phyloP scores from a whole-genome alignment of 2,329 filamentous ascomycete genomes.

The Zalaria obscura region DNA sequence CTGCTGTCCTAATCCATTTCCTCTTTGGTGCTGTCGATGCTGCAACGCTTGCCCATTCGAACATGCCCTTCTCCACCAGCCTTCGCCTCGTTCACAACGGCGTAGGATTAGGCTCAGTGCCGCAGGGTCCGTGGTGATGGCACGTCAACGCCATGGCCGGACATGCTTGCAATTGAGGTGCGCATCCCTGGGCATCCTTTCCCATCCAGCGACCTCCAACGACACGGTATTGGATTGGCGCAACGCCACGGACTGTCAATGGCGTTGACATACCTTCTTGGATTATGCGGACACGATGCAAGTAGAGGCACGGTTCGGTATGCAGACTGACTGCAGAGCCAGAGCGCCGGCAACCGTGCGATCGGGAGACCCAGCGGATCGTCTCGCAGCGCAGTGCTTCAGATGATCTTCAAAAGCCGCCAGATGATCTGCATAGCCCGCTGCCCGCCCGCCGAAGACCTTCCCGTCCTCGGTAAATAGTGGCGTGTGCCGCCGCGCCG shows the following conservation, averaged over 20 bases:
- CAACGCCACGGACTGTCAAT: not conserved
- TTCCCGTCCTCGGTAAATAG: no score
- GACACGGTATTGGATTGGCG: not conserved
- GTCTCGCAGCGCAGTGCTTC: not conserved
- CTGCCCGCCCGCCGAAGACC: no score
- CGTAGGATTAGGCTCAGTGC: no score
- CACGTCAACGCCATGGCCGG: not conserved
- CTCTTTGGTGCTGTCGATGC: not conserved
- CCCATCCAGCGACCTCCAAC: not conserved
- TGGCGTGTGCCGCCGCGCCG: no score
- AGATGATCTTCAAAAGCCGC: no score
- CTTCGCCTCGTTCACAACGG: no score
- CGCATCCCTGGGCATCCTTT: no score
- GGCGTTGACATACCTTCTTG: no score
- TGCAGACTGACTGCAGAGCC: not conserved
- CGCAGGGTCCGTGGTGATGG: not conserved
- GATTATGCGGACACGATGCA: not conserved
- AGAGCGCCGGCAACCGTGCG: not conserved
- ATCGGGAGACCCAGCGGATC: not conserved
- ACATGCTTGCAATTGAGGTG: not conserved
- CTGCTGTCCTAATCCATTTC: not conserved
- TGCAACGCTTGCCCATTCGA: not conserved
- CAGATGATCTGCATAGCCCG: no score
- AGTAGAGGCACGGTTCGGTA: not conserved
- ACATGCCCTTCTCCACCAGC: not conserved